phyloP scores from a whole-genome alignment of 257 asterid genomes.

The Solanum dulcamara region DNA sequence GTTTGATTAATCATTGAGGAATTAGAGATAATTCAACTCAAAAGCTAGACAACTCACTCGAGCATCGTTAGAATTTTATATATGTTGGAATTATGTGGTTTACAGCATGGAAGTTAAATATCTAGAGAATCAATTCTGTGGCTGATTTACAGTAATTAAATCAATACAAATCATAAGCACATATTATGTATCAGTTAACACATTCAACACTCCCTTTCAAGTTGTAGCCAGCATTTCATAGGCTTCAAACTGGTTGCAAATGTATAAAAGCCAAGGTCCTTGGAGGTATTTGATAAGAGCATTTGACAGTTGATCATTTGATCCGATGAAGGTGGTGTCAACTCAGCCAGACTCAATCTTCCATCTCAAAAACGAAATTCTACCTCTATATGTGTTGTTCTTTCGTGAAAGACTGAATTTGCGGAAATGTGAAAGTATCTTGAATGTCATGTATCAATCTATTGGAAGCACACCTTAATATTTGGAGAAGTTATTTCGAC shows the following conservation, averaged over 20 bases:
- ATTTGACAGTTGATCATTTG: neutral
- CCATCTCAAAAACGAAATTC: neutral
- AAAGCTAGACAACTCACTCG: neutral
- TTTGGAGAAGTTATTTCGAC: neutral
- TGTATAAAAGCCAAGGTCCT: neutral
- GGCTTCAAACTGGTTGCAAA: neutral
- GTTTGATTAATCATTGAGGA: neutral
- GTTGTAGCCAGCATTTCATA: neutral
- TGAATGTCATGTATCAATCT: neutral
- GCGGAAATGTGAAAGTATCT: neutral
- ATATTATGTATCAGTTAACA: neutral
- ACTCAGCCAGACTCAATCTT: neutral
- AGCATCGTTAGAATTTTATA: neutral
- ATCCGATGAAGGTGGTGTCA: neutral
- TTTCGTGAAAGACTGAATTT: neutral
- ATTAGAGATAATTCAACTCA: neutral
- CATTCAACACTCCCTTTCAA: neutral
- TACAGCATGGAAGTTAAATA: neutral
- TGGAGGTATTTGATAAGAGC: neutral
- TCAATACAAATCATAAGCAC: neutral
- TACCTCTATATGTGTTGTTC: neutral
- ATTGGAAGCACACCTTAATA: neutral
- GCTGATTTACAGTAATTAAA: neutral
- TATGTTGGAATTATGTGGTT: neutral
- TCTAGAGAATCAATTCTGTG: neutral